Percentiles rank a stretch among this genome's conserved stretches.
Conservation (phyloP, 768 basidiomycete genomes). For the Clitopilus hobsonii region DNA sequence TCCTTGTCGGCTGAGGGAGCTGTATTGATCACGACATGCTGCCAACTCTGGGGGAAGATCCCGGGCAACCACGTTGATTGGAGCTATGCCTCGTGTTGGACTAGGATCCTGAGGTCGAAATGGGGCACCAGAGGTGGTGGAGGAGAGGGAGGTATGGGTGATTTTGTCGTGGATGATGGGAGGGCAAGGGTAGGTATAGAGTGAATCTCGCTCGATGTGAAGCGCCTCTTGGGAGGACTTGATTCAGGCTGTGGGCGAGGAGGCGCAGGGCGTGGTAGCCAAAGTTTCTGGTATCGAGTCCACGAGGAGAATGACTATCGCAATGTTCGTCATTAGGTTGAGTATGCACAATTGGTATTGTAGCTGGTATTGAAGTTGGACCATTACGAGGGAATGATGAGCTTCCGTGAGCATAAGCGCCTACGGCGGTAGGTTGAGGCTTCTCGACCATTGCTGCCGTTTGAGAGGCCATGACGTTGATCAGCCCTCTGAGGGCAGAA, state of each 20-base stretch:
- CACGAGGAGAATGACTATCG: not conserved
- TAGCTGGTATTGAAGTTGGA: not conserved
- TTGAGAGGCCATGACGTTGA: too few species aligned
- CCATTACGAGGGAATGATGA: constrained; percentile 4
- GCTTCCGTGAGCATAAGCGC: too few species aligned
- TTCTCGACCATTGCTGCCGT: too few species aligned
- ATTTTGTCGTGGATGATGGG: not conserved
- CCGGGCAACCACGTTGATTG: not conserved
- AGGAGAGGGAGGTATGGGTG: not conserved
- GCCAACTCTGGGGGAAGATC: not conserved
- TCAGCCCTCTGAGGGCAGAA: not conserved
- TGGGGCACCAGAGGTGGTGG: not conserved
- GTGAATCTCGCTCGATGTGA: not conserved
- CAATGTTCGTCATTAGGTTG: not conserved
- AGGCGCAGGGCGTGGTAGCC: not conserved
- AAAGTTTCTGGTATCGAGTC: not conserved
- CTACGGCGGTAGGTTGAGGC: too few species aligned
- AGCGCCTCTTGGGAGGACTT: not conserved
- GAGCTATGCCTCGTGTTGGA: not conserved
- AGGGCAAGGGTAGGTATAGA: not conserved
- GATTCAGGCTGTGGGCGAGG: not conserved
- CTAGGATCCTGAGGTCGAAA: not conserved
- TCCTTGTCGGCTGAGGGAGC: not conserved
- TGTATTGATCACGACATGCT: not conserved
- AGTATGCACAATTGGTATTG: too few species aligned